Evolutionary conservation across 2,329 filamentous ascomycete genomes (phyloP).

Genomic region (Colletotrichum filicis): DNA sequence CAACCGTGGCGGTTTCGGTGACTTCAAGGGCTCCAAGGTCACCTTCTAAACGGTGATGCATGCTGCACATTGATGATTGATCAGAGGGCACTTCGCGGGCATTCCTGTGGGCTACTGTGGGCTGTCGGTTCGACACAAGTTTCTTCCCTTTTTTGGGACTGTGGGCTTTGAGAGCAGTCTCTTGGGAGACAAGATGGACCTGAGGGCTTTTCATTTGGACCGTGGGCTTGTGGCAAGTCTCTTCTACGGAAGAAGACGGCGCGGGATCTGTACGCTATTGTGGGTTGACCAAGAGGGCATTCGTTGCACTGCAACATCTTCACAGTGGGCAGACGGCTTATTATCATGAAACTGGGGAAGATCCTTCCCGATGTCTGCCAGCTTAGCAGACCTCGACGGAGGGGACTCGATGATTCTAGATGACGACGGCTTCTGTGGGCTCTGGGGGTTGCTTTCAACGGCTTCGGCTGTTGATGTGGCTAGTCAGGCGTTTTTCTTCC

Average conservation of each 20-base stretch:
- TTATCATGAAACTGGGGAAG: conserved; percentile 43
- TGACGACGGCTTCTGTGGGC: conserved; percentile 45
- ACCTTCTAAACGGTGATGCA: conserved; percentile 63
- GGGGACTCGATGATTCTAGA: conserved; percentile 44
- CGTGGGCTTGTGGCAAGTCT: conserved; percentile 44
- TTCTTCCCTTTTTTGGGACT: conserved; percentile 45
- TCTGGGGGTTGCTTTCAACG: conserved; percentile 34
- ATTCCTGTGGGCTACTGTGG: conserved; percentile 64
- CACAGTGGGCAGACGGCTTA: conserved; percentile 39
- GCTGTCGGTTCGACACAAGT: conserved; percentile 64
- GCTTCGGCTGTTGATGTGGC: conserved; percentile 24
- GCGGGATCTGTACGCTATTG: conserved; percentile 35
- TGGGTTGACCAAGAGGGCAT: conserved; percentile 44
- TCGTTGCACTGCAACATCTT: conserved; percentile 38
- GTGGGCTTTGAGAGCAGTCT: conserved; percentile 67
- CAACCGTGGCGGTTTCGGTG: conserved; percentile 53
- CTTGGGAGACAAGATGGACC: conserved; percentile 61
- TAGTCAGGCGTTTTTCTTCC: conserved; percentile 34
- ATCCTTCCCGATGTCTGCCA: conserved; percentile 43
- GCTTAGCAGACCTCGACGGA: conserved; percentile 37
- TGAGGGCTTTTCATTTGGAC: conserved; percentile 60
- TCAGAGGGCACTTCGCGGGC: conserved; percentile 58
- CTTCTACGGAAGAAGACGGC: conserved; percentile 14
- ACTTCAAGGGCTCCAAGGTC: conserved; percentile 79
- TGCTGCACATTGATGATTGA: conserved; percentile 49